These are phyloP conservation scores for Micromonas commoda DNA, from an alignment of 139 green algal genomes.

Conservation along the genomic window DNA sequence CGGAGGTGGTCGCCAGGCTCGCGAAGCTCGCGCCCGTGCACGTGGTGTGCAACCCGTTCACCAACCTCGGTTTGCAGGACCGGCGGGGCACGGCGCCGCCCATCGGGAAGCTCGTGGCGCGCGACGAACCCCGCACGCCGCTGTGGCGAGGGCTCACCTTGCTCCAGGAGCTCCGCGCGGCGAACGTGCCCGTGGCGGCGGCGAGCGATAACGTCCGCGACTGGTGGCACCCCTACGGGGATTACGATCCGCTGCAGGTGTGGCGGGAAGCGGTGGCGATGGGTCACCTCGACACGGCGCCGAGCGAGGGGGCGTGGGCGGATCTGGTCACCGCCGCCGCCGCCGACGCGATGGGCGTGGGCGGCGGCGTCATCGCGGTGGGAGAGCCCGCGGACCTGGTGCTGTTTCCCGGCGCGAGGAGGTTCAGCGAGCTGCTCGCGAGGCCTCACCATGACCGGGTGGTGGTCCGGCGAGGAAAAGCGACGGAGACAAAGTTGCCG, in stretches of 20 bases:
- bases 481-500: neutral
- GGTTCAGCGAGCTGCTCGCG: neutral
- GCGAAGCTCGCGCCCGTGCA: neutral
- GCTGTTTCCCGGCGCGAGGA: neutral
- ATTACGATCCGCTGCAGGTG: neutral
- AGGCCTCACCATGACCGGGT: neutral
- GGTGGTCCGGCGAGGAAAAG: neutral
- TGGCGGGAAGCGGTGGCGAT: neutral
- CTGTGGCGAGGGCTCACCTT: neutral
- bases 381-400: neutral
- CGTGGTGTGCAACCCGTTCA: neutral
- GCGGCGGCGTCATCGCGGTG: neutral
- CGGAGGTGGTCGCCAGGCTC: neutral
- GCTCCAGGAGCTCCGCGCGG: neutral
- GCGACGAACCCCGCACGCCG: neutral
- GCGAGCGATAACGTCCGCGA: constrained; percentile 3
- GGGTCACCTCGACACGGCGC: neutral
- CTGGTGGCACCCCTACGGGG: neutral
- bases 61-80: constrained; percentile 16
- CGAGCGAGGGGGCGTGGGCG: constrained; percentile 3
- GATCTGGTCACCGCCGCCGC: neutral
- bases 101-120: neutral
- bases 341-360: neutral
- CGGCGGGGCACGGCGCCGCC: neutral
- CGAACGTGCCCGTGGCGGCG: neutral